Evolutionary conservation across 2,329 filamentous ascomycete species (phyloP).

Genomic region (Byssothecium circinans): DNA sequence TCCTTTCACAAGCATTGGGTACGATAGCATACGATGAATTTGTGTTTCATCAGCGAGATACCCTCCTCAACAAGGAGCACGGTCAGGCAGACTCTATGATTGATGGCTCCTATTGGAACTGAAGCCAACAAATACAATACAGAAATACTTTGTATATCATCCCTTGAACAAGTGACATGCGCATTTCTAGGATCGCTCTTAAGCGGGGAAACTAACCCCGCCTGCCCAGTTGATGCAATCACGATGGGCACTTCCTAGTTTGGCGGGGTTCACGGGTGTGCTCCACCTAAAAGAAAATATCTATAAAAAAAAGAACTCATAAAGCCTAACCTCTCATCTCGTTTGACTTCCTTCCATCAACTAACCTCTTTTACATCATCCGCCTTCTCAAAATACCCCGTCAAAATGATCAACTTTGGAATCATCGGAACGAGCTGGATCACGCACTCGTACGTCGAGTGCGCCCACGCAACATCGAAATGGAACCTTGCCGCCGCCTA

Average conservation of each 20-base stretch:
- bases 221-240: slow-evolving; percentile 2
- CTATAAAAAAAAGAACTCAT: no score
- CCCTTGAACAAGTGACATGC: neutral
- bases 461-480: slow-evolving; percentile 46
- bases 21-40: slow-evolving; percentile 31
- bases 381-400: neutral
- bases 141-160: neutral
- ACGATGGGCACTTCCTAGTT: neutral
- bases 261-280: neutral
- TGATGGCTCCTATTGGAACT: slow-evolving; percentile 5
- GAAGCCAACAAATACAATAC: neutral
- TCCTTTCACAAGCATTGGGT: slow-evolving; percentile 21
- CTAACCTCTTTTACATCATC: neutral
- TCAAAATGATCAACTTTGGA: slow-evolving; percentile 46
- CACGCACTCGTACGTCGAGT: slow-evolving; percentile 51
- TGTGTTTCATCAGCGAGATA: slow-evolving; percentile 39
- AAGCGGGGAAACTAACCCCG: no score
- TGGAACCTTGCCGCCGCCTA: slow-evolving; percentile 52
- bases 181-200: no score
- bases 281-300: slow-evolving; percentile 8
- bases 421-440: slow-evolving; percentile 55
- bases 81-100: slow-evolving; percentile 14
- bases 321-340: neutral
- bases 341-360: neutral
- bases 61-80: slow-evolving; percentile 34